Conservation (phyloP, 1,284 basidiomycete species). For the Heterobasidion irregulare region DNA sequence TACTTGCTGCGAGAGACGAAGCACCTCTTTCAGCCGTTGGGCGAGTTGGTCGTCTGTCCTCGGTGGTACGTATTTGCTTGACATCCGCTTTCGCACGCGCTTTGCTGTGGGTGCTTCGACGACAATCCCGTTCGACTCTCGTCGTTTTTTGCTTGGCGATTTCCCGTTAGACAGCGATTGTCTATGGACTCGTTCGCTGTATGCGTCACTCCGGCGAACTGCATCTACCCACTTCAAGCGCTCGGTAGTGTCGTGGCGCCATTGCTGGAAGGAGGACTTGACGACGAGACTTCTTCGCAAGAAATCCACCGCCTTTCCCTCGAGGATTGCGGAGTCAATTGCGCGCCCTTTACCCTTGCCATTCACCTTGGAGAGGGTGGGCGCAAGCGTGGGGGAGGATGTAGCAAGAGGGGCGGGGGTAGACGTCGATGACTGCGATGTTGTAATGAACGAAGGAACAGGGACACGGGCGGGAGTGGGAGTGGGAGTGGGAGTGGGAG, state of each 20-base stretch:
- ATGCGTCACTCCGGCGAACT: conserved; percentile 46
- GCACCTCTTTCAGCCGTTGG: conserved; percentile 58
- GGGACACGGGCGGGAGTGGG: not conserved
- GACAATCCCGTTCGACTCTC: conserved; percentile 4
- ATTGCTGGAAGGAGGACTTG: conserved; percentile 28
- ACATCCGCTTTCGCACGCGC: not conserved
- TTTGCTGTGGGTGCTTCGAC: not conserved
- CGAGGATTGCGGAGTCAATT: conserved; percentile 12
- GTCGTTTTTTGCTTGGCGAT: conserved; percentile 9
- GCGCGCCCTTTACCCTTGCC: conserved; percentile 20
- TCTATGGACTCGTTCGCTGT: conserved; percentile 37
- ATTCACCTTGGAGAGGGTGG: conserved; percentile 5
- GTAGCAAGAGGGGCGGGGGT: too few species aligned
- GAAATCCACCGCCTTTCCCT: conserved; percentile 29
- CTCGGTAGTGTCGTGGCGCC: conserved; percentile 35
- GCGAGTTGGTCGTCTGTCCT: conserved; percentile 58
- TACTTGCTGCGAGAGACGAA: not conserved
- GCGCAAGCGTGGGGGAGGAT: too few species aligned
- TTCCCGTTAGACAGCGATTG: conserved; percentile 23
- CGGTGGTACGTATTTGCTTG: conserved; percentile 31
- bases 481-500: too few species aligned
- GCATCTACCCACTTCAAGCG: conserved; percentile 50
- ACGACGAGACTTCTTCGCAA: conserved; percentile 20
- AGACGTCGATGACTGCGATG: not conserved
- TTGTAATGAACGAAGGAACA: not conserved